Evolutionary conservation across 148 eudicot species (phyloP).

Genomic region (Vaccinium vitisidaea): DNA sequence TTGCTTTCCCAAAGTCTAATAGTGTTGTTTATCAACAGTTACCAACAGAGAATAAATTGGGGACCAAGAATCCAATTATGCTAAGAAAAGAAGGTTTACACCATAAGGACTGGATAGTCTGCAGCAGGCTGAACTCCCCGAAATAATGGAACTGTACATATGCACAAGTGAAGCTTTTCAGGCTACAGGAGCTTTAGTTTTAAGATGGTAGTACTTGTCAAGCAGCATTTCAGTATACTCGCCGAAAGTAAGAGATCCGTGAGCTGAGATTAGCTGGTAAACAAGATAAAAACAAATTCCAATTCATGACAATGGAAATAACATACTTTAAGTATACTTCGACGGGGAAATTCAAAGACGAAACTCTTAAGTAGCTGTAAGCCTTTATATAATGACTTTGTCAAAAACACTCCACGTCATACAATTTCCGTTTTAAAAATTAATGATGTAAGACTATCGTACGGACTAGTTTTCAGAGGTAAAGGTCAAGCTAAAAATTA

Average conservation of each 20-base stretch:
- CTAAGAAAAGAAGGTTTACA: not conserved
- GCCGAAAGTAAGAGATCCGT: constrained; percentile 74
- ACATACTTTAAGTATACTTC: not conserved
- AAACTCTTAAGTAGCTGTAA: not conserved
- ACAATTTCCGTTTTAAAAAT: not conserved
- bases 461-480: not conserved
- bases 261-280: constrained; percentile 62
- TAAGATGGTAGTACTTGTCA: constrained; percentile 83
- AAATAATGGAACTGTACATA: not conserved
- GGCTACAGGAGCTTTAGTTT: constrained; percentile 19
- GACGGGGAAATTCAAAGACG: not conserved
- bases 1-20: not conserved
- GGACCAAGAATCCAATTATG: not conserved
- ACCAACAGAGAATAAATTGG: not conserved
- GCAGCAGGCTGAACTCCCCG: not conserved
- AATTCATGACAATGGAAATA: not conserved
- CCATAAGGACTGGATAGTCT: not conserved
- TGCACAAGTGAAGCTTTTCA: not conserved
- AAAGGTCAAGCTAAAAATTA: not conserved
- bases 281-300: not conserved
- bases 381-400: not conserved
- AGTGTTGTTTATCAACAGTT: not conserved
- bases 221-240: constrained; percentile 91
- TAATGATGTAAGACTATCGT: not conserved
- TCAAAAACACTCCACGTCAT: not conserved